Conservation (phyloP, 2,329 filamentous ascomycete genomes). For the Monosporascus sp. region DNA sequence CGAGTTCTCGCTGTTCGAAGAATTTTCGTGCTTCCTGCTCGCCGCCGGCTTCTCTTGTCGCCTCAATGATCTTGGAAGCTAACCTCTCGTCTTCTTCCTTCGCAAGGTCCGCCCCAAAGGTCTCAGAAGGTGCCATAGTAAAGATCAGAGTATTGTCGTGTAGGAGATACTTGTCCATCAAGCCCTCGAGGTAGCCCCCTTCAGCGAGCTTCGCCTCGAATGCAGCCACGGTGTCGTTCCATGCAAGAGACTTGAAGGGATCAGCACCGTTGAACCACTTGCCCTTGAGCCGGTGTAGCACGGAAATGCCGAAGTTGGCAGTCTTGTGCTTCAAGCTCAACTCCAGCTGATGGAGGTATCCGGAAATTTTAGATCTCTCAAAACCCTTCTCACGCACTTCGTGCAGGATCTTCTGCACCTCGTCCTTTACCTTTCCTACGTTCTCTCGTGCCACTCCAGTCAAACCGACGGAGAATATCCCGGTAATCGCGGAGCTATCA, state of each 20-base stretch:
- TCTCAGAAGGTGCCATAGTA: constrained; percentile 83
- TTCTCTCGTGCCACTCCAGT: constrained; percentile 83
- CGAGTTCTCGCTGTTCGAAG: constrained; percentile 72
- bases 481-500: constrained; percentile 69
- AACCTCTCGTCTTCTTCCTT: constrained; percentile 73
- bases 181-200: constrained; percentile 73
- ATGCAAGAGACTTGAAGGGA: constrained; percentile 84
- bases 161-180: constrained; percentile 85
- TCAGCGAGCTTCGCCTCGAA: constrained; percentile 75
- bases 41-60: constrained; percentile 62
- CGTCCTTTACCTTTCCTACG: constrained; percentile 69
- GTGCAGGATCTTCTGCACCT: constrained; percentile 66
- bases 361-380: constrained; percentile 84
- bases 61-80: constrained; percentile 66
- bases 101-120: constrained; percentile 67
- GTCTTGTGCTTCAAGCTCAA: constrained; percentile 95
- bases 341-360: constrained; percentile 89
- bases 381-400: constrained; percentile 73
- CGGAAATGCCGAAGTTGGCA: constrained; percentile 85
- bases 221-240: constrained; percentile 80
- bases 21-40: constrained; percentile 65
- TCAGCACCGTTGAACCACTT: constrained; percentile 95
- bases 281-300: constrained; percentile 83
- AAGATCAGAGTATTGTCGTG: constrained; percentile 86
- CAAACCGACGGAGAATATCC: constrained; percentile 85